Conservation (phyloP, 2,329 filamentous ascomycete genomes). For the Neonectria neomacrospora region DNA sequence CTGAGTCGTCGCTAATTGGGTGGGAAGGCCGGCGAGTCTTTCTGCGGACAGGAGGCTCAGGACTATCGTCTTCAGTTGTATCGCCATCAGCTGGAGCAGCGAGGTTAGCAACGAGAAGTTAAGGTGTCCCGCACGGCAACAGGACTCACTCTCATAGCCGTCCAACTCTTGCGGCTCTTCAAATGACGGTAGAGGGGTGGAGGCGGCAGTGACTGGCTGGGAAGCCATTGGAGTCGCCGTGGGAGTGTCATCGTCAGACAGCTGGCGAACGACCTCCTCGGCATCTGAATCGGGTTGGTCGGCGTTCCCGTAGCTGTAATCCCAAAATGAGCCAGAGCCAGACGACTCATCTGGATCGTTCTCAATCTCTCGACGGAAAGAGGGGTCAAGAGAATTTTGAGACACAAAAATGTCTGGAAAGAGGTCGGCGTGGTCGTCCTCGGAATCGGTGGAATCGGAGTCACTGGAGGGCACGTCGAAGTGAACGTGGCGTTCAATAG, state of each 20-base stretch:
- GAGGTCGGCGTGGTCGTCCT: constrained; percentile 71
- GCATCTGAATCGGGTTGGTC: constrained; percentile 55
- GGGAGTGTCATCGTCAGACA: constrained; percentile 56
- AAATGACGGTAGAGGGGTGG: constrained; percentile 45
- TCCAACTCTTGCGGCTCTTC: constrained; percentile 58
- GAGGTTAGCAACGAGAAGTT: constrained; percentile 52
- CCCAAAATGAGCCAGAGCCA: constrained; percentile 71
- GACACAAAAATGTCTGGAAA: constrained; percentile 84
- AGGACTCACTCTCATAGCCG: constrained; percentile 69
- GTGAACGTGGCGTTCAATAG: constrained; percentile 73
- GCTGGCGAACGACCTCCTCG: constrained; percentile 52
- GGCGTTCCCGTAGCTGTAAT: constrained; percentile 63
- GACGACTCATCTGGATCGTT: constrained; percentile 70
- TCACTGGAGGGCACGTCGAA: constrained; percentile 77
- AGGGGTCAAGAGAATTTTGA: constrained; percentile 77
- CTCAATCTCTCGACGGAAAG: constrained; percentile 79
- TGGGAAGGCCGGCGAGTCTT: constrained; percentile 57
- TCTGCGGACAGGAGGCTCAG: constrained; percentile 60
- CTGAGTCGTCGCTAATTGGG: constrained; percentile 56
- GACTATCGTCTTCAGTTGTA: constrained; percentile 70
- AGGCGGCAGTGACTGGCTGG: constrained; percentile 40
- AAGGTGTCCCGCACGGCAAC: constrained; percentile 26
- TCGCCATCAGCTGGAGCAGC: constrained; percentile 65
- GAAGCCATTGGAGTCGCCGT: constrained; percentile 55
- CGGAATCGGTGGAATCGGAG: constrained; percentile 71